These are phyloP conservation scores for Anisodus acutangulus DNA, from an alignment of 257 asterid species.

Conservation along the genomic window DNA sequence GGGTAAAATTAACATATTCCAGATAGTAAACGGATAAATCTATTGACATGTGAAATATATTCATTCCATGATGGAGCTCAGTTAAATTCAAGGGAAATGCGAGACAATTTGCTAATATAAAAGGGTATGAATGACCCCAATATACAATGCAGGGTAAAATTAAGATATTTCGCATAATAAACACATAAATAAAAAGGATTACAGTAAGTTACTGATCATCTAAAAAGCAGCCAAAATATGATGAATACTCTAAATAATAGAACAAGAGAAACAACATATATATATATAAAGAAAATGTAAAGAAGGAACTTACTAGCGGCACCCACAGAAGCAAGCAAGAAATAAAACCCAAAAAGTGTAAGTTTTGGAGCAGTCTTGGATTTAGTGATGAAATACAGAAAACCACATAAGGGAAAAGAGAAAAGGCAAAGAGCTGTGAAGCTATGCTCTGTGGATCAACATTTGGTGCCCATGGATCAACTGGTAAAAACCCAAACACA, in stretches of 20 bases:
- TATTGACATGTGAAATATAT: too few relatives aligned
- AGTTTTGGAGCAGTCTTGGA: slow-evolving; percentile 83
- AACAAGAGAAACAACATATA: slow-evolving; percentile 1
- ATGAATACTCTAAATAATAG: neutral
- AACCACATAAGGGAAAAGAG: slow-evolving; percentile 84
- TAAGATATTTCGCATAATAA: too few relatives aligned
- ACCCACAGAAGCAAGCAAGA: slow-evolving; percentile 85
- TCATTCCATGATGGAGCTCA: too few relatives aligned
- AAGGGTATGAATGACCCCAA: too few relatives aligned
- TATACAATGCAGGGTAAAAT: too few relatives aligned
- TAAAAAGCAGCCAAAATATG: too few relatives aligned
- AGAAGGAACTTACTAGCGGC: slow-evolving; percentile 72
- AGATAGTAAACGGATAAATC: too few relatives aligned
- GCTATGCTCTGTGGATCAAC: slow-evolving; percentile 82
- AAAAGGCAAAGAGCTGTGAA: slow-evolving; percentile 77
- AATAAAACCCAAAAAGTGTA: slow-evolving; percentile 88
- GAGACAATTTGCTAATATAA: too few relatives aligned
- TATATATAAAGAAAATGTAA: neutral
- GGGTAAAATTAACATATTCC: too few relatives aligned
- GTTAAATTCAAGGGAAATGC: too few relatives aligned
- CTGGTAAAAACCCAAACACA: slow-evolving; percentile 57
- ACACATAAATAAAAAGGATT: too few relatives aligned
- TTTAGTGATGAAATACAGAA: slow-evolving; percentile 81
- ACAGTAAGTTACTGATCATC: too few relatives aligned
- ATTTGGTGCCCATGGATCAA: slow-evolving; percentile 96